Evolutionary conservation across 108 stramenopile species (phyloP).

Genomic region (Schizochytrium sp.): DNA sequence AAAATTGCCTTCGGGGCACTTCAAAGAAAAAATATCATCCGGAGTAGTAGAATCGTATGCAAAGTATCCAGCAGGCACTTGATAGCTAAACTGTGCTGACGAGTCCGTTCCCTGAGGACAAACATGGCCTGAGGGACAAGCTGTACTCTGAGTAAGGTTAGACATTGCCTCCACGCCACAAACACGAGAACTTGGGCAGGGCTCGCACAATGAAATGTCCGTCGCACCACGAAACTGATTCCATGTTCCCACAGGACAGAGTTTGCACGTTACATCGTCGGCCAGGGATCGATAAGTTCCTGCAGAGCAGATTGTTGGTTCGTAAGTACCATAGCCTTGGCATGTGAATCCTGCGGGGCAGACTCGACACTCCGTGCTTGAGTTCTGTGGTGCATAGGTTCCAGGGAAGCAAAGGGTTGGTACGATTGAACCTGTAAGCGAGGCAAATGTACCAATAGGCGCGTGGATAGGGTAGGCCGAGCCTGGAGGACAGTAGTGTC

Average conservation of each 20-base stretch:
- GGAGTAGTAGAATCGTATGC: constrained; percentile 76
- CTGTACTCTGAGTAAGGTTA: constrained; percentile 69
- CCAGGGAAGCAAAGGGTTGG: constrained; percentile 87
- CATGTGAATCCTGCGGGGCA: constrained; percentile 87
- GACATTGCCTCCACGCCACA: constrained; percentile 80
- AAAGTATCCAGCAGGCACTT: constrained; percentile 80
- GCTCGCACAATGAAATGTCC: constrained; percentile 85
- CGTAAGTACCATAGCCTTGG: constrained; percentile 83
- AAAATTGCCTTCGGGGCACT: constrained; percentile 77
- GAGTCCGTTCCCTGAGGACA: constrained; percentile 81
- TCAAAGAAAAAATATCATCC: constrained; percentile 70
- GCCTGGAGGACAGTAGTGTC: constrained; percentile 85
- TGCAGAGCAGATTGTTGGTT: constrained; percentile 82
- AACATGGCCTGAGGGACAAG: constrained; percentile 81
- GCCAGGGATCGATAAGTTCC: constrained; percentile 83
- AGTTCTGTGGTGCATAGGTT: constrained; percentile 83
- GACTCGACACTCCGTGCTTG: constrained; percentile 74
- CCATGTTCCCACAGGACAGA: constrained; percentile 84
- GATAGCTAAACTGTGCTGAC: constrained; percentile 77
- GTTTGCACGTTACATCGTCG: constrained; percentile 83
- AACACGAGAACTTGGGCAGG: constrained; percentile 82
- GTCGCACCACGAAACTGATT: constrained; percentile 78
- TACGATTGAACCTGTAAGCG: constrained; percentile 78
- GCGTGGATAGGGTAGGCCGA: constrained; percentile 76
- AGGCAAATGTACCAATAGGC: constrained; percentile 81